Base-by-base conservation (phyloP, 805 yeast genomes). In the Teunomyces gatunensis region DNA sequence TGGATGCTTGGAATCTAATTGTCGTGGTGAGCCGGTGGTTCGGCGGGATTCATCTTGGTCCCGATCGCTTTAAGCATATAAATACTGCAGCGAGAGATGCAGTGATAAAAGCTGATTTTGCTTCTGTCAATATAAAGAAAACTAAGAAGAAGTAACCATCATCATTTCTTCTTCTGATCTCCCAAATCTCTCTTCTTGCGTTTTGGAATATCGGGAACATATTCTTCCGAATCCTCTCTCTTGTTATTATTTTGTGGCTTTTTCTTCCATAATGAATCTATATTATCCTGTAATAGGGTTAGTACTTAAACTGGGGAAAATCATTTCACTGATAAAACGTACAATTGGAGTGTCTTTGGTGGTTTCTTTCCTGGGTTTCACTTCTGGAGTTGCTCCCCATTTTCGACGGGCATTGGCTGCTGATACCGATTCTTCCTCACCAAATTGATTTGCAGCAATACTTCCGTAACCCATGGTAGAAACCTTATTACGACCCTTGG, bases 1-100 rank as follows among this genome's bases (percentile, higher is more conserved):
- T 85, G 87, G 89, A 89, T 56, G 87, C 80, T 1, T 81, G 88
- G 86, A 84, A 91, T 61, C 88, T 87, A 3, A 78, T 90, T 53
- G 96, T 91, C 3, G 89, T 85, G 7, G 96, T 92, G 1, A 81
- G 87, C 29, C 69, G 99, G 50, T 92, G 97, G 97, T 94, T 79
- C 63, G 97, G 96, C 13, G 99, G 99, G 4, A 76, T 78, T 0
- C 96, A 86, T 54, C 66, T 94, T 18, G 99, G 99, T 0, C 94
- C 98, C 0, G 97, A 89, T 65, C 73, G 96, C 52, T 94, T 94
- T 71, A 90, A 87, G 57, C 98, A 94, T 64, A 94, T 94, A 48
- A 94, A 92, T 59, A 75, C 90, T 3, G 81, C 89, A 1, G 91
- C 97, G 0, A 74, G 97, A 59, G 94, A 89, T 43, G 97, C 92